Evolutionary conservation across 176 grass and related monocot species (phyloP).

Genomic region (Oryza brachyantha): DNA sequence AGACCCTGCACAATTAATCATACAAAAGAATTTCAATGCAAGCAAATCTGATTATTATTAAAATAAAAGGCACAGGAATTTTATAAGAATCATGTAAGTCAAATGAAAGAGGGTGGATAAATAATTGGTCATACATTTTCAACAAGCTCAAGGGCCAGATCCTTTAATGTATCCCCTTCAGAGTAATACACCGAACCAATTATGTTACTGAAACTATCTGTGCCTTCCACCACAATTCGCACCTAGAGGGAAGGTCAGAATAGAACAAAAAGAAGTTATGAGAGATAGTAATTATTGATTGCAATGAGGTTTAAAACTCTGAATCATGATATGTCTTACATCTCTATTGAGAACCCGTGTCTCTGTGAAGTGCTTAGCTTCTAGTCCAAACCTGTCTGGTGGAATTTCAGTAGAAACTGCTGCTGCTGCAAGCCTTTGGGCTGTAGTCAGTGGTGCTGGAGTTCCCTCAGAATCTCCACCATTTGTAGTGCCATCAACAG

Average conservation of each 20-base stretch:
- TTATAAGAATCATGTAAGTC: background rate
- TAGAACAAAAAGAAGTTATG: slow-evolving; percentile 19
- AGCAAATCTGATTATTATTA: background rate
- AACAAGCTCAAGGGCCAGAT: slow-evolving; percentile 85
- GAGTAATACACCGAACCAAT: slow-evolving; percentile 97
- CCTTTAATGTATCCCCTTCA: slow-evolving; percentile 83
- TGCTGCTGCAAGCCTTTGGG: slow-evolving; percentile 81
- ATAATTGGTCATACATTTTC: slow-evolving; percentile 67
- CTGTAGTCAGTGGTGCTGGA: slow-evolving; percentile 64
- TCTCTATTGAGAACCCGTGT: slow-evolving; percentile 87
- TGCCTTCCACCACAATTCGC: slow-evolving; percentile 92
- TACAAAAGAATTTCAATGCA: slow-evolving; percentile 17
- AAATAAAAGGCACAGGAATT: slow-evolving; percentile 9
- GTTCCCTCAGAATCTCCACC: slow-evolving; percentile 58
- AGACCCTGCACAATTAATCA: slow-evolving; percentile 57
- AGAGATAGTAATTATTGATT: slow-evolving; percentile 15
- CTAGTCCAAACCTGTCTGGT: slow-evolving; percentile 83
- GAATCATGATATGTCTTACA: slow-evolving; percentile 45
- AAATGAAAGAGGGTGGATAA: slow-evolving; percentile 13
- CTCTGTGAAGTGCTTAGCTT: slow-evolving; percentile 96
- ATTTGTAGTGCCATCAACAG: slow-evolving; percentile 49
- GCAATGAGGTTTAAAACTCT: slow-evolving; percentile 2
- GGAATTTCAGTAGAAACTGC: slow-evolving; percentile 57
- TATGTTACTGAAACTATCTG: slow-evolving; percentile 86
- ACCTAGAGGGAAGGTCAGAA: slow-evolving; percentile 42